phyloP scores from a whole-genome alignment of 495 filamentous ascomycete genomes.

The Trichoderma asperelloides region DNA sequence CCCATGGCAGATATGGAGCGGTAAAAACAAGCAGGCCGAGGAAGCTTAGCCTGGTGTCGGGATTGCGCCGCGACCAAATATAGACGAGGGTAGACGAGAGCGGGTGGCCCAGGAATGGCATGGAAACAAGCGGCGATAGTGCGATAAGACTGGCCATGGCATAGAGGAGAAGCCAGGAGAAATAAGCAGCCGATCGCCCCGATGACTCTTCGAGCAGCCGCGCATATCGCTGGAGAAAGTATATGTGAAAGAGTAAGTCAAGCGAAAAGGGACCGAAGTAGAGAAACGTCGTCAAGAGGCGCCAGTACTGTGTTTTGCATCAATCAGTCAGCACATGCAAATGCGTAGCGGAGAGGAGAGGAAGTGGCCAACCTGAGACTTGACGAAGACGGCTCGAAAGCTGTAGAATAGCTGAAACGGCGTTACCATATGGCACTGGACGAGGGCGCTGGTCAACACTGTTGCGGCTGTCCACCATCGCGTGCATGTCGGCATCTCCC shows the following conservation, averaged over 20 bases:
- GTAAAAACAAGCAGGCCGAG: slow-evolving; percentile 83
- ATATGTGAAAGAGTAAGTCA: slow-evolving; percentile 96
- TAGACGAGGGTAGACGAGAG: slow-evolving; percentile 90
- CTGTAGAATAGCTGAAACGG: slow-evolving; percentile 97
- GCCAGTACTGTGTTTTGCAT: slow-evolving; percentile 68
- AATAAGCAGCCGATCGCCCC: slow-evolving; percentile 80
- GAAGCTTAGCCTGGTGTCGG: slow-evolving; percentile 83
- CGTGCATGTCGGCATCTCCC: slow-evolving; percentile 93
- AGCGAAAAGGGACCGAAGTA: slow-evolving; percentile 94
- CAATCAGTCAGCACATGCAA: neutral
- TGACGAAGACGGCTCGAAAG: slow-evolving; percentile 81
- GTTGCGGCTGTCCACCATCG: slow-evolving; percentile 94
- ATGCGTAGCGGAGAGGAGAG: neutral
- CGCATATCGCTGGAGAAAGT: slow-evolving; percentile 95
- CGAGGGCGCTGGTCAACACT: slow-evolving; percentile 76
- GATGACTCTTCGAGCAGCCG: slow-evolving; percentile 91
- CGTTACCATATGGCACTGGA: slow-evolving; percentile 84
- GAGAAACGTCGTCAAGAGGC: slow-evolving; percentile 84
- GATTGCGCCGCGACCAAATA: slow-evolving; percentile 94
- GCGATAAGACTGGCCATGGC: slow-evolving; percentile 64
- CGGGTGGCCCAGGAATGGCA: slow-evolving; percentile 87
- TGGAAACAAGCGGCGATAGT: slow-evolving; percentile 74
- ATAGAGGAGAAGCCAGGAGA: slow-evolving; percentile 88
- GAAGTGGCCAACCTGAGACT: slow-evolving; percentile 58
- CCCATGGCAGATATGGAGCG: slow-evolving; percentile 93